Evolutionary conservation across 495 filamentous ascomycete genomes (phyloP).

Genomic region (Delitschia confertaspora): DNA sequence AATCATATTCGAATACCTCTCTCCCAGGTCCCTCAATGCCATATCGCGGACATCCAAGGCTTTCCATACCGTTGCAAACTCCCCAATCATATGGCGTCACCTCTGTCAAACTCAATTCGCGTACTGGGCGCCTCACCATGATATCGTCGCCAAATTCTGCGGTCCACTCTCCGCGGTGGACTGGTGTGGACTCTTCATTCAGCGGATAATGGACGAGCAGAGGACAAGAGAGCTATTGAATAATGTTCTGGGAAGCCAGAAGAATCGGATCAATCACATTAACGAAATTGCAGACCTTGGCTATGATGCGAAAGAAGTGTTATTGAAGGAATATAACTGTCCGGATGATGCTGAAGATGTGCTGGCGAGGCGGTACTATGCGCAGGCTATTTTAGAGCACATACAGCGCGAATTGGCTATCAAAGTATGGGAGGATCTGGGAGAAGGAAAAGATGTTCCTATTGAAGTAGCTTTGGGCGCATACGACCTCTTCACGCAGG

Average conservation of each 20-base stretch:
- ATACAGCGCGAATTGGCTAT: constrained; percentile 78
- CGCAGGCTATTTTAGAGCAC: constrained; percentile 58
- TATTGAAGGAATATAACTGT: constrained; percentile 55
- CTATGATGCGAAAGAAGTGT: constrained; percentile 80
- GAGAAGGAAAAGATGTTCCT: constrained; percentile 42
- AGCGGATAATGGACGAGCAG: constrained; percentile 47
- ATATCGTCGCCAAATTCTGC: constrained; percentile 47
- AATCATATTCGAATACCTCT: constrained; percentile 32
- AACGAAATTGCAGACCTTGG: constrained; percentile 60
- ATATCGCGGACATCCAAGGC: constrained; percentile 55
- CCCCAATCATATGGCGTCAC: constrained; percentile 68
- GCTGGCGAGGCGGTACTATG: constrained; percentile 78
- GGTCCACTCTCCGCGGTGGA: constrained; percentile 48
- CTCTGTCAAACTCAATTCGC: constrained; percentile 59
- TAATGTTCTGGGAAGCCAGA: constrained; percentile 58
- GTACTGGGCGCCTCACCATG: constrained; percentile 65
- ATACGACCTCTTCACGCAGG: constrained; percentile 81
- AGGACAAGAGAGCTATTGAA: constrained; percentile 53
- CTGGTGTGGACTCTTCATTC: constrained; percentile 68
- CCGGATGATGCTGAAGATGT: constrained; percentile 59
- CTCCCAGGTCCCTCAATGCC: constrained; percentile 30
- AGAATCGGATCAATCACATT: constrained; percentile 58
- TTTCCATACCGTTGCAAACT: constrained; percentile 53
- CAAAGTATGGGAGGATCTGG: constrained; percentile 58
- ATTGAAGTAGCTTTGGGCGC: constrained; percentile 69